Evolutionary conservation across 306 rosid genomes (phyloP).

Genomic region (Castanea crenata): DNA sequence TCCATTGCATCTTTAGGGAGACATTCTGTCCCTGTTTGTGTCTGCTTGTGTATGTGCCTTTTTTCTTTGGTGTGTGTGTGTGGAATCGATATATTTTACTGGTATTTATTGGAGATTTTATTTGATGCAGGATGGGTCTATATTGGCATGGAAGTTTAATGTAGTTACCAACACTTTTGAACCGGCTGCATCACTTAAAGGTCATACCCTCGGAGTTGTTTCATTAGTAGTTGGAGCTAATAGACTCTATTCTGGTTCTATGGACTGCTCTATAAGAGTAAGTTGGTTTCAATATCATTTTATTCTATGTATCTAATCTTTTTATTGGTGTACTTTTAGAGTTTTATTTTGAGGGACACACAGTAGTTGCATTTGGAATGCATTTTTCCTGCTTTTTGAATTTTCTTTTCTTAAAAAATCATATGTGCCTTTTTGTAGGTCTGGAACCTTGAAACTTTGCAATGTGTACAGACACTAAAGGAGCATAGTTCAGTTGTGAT

Average conservation of each 20-base stretch:
- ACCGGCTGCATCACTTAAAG: slow-evolving; percentile 82
- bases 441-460: slow-evolving; percentile 90
- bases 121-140: slow-evolving; percentile 78
- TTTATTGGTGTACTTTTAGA: neutral
- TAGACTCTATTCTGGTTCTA: slow-evolving; percentile 95
- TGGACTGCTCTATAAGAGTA: slow-evolving; percentile 86
- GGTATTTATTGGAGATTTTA: slow-evolving; percentile 21
- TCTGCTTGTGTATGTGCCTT: neutral
- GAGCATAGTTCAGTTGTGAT: slow-evolving; percentile 90
- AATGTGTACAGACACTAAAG: slow-evolving; percentile 83
- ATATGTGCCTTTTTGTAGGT: slow-evolving; percentile 51
- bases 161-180: slow-evolving; percentile 66
- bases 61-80: no score
- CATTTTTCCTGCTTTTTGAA: neutral
- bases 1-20: slow-evolving; percentile 3
- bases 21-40: neutral
- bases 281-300: slow-evolving; percentile 20
- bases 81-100: neutral
- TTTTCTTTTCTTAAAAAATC: neutral
- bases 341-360: slow-evolving; percentile 1
- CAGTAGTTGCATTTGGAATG: neutral
- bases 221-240: slow-evolving; percentile 94
- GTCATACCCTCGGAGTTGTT: slow-evolving; percentile 79
- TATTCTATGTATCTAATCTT: slow-evolving; percentile 5
- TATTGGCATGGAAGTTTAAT: slow-evolving; percentile 88